Evolutionary conservation across 352 stramenopile species (phyloP).

Genomic region (Phytophthora foliorum): DNA sequence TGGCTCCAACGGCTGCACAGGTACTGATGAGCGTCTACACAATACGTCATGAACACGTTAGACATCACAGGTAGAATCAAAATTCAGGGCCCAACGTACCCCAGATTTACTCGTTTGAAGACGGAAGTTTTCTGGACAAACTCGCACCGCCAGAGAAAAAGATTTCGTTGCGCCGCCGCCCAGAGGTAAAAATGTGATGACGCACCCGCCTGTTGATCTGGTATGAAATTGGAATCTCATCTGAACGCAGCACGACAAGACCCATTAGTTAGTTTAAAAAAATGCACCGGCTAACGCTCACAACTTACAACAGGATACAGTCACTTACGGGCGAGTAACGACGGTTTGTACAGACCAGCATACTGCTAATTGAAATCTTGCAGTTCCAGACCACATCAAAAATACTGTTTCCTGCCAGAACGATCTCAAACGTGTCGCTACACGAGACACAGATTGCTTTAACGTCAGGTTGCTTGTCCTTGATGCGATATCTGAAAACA

Average conservation of each 20-base stretch:
- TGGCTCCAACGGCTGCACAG: background rate
- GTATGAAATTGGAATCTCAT: conserved; percentile 26
- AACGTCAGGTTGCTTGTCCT: background rate
- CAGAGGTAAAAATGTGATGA: conserved; percentile 7
- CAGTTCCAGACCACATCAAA: conserved; percentile 17
- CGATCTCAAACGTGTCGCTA: conserved; percentile 14
- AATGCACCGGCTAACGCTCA: background rate
- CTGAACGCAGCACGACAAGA: conserved; percentile 1
- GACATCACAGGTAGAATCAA: background rate
- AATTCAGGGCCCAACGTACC: conserved; percentile 1
- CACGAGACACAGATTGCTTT: conserved; percentile 9
- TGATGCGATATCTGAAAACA: conserved; percentile 21
- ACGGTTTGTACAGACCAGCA: conserved; percentile 11
- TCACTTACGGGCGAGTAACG: conserved; percentile 28
- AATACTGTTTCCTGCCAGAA: background rate
- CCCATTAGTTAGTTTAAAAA: background rate
- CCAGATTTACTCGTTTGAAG: conserved; percentile 21
- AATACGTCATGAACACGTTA: background rate
- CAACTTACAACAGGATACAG: background rate
- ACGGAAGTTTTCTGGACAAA: conserved; percentile 26
- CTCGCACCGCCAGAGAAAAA: conserved; percentile 14
- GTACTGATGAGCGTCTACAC: conserved; percentile 14
- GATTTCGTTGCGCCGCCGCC: background rate
- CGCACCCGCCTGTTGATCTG: conserved; percentile 14
- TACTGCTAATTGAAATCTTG: background rate